Conservation (phyloP, 106 monocot species). For the Dendrobium huoshanense region DNA sequence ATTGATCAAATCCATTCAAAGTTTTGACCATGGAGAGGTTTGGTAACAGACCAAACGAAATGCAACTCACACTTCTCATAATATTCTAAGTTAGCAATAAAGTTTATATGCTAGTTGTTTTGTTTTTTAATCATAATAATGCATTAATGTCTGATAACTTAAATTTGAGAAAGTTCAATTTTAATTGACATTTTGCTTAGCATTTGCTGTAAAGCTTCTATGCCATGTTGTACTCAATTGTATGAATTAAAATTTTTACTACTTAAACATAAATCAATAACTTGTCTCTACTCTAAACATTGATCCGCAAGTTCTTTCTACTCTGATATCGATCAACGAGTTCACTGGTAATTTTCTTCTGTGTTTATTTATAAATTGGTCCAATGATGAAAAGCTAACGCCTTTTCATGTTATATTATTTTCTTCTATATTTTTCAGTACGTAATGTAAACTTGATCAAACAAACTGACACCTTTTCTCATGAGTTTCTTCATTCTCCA, state of each 20-base stretch:
- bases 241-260: constrained; percentile 1
- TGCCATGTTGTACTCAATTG: not conserved
- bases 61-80: not conserved
- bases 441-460: not conserved
- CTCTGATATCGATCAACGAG: not conserved
- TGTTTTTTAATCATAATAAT: not conserved
- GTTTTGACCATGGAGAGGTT: not conserved
- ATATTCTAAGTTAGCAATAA: not conserved
- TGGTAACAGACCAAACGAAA: not conserved
- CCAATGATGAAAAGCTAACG: not conserved
- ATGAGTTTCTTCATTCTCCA: not conserved
- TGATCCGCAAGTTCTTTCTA: not conserved
- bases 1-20: not conserved
- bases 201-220: not conserved
- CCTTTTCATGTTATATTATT: not conserved
- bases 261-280: not conserved
- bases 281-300: not conserved
- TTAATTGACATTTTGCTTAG: not conserved
- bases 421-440: not conserved
- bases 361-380: not conserved
- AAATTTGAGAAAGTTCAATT: not conserved
- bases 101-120: not conserved
- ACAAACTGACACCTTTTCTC: not conserved
- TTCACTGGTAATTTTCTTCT: not conserved
- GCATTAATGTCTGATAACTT: not conserved